Conservation (phyloP, 805 yeast species). For the Suhomyces vadensis region DNA sequence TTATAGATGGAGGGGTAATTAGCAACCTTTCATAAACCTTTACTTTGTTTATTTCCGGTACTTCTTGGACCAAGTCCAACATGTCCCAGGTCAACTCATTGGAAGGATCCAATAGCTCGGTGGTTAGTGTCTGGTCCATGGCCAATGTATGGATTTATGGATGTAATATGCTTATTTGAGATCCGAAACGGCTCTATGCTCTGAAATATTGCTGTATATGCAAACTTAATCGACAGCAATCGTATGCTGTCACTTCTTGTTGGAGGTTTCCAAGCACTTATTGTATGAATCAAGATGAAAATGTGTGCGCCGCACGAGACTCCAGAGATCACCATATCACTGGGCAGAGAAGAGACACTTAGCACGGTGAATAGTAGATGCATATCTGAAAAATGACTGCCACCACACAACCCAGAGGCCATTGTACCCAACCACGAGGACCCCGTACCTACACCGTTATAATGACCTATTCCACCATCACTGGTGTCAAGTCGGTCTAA, state of each 20-base stretch:
- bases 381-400: too few relatives aligned
- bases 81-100: conserved; percentile 66
- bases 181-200: too few relatives aligned
- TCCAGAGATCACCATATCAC: background rate
- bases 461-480: too few relatives aligned
- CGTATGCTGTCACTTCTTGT: too few relatives aligned
- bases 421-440: too few relatives aligned
- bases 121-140: conserved; percentile 7
- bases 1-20: conserved; percentile 57
- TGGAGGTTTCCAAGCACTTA: too few relatives aligned
- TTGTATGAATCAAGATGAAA: background rate
- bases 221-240: too few relatives aligned
- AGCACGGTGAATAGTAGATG: too few relatives aligned
- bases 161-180: too few relatives aligned
- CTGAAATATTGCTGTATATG: too few relatives aligned
- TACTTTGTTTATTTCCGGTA: conserved; percentile 43
- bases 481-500: background rate
- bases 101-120: conserved; percentile 62
- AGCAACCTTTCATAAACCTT: conserved; percentile 51
- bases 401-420: too few relatives aligned
- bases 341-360: background rate
- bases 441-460: too few relatives aligned
- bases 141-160: background rate
- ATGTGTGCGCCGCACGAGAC: background rate
- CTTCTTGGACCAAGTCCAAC: conserved; percentile 64